Percentiles rank a stretch among this genome's conserved stretches.
These are phyloP conservation scores for Melocanna baccifera DNA, from an alignment of 176 grass and related monocot genomes.

Conservation along the genomic window DNA sequence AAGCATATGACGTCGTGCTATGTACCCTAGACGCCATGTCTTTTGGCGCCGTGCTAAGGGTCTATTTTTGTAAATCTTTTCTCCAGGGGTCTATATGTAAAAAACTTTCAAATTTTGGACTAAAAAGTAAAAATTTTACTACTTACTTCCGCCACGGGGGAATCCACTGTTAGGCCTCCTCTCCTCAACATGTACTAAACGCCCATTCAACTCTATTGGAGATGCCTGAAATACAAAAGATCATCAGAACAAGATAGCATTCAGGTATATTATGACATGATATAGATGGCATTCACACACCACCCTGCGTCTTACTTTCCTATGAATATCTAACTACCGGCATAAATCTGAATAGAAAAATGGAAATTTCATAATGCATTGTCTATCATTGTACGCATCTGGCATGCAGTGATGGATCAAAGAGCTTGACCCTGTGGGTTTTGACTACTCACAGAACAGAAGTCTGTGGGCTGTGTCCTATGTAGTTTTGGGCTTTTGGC, in stretches of 20 bases:
- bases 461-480: background rate
- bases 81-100: too few species aligned
- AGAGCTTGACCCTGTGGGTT: background rate
- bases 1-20: too few species aligned
- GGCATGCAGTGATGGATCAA: background rate
- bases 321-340: background rate
- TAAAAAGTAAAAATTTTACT: too few species aligned
- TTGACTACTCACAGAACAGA: background rate
- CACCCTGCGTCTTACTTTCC: background rate
- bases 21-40: too few species aligned
- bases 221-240: slow-evolving; percentile 59
- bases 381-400: background rate
- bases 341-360: slow-evolving; percentile 6
- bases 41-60: too few species aligned
- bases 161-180: slow-evolving; percentile 56
- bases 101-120: too few species aligned
- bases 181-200: slow-evolving; percentile 68
- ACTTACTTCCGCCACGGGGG: slow-evolving; percentile 64
- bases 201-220: slow-evolving; percentile 82
- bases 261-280: background rate
- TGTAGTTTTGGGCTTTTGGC: background rate
- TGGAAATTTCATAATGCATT: background rate
- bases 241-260: slow-evolving; percentile 10
- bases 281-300: background rate
- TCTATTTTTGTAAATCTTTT: too few species aligned